Evolutionary conservation across 306 rosid genomes (phyloP).

Genomic region (Argentina anserina): DNA sequence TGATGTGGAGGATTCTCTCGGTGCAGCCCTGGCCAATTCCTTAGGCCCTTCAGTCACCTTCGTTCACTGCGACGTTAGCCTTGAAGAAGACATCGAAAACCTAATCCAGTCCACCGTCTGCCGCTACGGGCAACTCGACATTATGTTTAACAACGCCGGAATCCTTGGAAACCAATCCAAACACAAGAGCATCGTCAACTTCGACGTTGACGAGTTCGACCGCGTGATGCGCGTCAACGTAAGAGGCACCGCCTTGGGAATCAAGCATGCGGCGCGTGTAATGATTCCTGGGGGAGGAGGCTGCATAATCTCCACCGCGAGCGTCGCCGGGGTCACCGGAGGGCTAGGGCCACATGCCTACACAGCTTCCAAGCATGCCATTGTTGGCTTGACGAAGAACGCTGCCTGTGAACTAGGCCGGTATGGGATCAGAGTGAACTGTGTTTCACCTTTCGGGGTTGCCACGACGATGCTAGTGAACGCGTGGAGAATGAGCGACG

Average conservation of each 20-base stretch:
- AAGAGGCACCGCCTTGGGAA: conserved; percentile 76
- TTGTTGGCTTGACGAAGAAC: conserved; percentile 80
- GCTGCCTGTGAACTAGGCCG: conserved; percentile 74
- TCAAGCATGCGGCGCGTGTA: conserved; percentile 80
- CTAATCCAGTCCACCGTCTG: conserved; percentile 43
- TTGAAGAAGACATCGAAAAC: conserved; percentile 59
- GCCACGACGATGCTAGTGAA: conserved; percentile 85
- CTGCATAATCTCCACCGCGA: conserved; percentile 64
- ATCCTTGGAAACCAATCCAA: conserved; percentile 62
- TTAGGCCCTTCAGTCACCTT: conserved; percentile 50
- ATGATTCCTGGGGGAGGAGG: conserved; percentile 67
- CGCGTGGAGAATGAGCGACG: conserved; percentile 53
- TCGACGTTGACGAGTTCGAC: conserved; percentile 67
- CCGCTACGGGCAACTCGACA: conserved; percentile 62
- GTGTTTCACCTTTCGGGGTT: conserved; percentile 88
- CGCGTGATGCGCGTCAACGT: conserved; percentile 74
- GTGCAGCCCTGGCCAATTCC: conserved; percentile 47
- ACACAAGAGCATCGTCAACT: conserved; percentile 66
- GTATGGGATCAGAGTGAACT: conserved; percentile 74
- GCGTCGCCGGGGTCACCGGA: conserved; percentile 74
- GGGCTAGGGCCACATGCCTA: conserved; percentile 92
- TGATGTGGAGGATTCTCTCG: conserved; percentile 58
- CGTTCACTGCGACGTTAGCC: conserved; percentile 67
- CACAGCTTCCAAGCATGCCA: conserved; percentile 90
- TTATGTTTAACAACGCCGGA: conserved; percentile 88